phyloP scores from a whole-genome alignment of 306 rosid species.

The Parietaria judaica region DNA sequence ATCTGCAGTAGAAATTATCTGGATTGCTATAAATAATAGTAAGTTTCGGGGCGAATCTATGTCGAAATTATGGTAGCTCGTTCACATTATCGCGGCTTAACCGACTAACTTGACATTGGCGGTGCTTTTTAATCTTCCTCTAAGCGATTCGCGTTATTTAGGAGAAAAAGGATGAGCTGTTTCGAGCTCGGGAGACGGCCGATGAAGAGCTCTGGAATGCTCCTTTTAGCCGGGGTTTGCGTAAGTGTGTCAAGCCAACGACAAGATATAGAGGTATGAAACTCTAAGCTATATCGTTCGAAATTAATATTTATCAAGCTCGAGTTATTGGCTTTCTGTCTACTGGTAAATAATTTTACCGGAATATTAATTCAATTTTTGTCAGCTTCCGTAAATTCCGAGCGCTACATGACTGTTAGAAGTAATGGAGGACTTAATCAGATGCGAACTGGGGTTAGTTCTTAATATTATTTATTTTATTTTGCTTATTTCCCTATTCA shows the following conservation, averaged over 20 bases:
- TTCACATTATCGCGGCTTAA: too few relatives aligned
- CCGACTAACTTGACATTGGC: too few relatives aligned
- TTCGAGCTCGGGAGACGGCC: slow-evolving; percentile 18
- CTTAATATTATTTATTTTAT: background rate
- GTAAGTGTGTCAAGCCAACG: slow-evolving; percentile 61
- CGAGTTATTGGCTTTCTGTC: background rate
- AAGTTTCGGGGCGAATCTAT: too few relatives aligned
- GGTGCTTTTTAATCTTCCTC: too few relatives aligned
- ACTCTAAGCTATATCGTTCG: background rate
- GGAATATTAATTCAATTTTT: too few relatives aligned
- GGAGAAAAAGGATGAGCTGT: background rate
- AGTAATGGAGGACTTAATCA: slow-evolving; percentile 92
- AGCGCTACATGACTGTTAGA: slow-evolving; percentile 67
- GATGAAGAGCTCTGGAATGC: slow-evolving; percentile 53
- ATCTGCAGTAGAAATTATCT: too few relatives aligned
- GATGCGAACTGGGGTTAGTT: slow-evolving; percentile 95
- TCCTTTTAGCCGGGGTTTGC: slow-evolving; percentile 49
- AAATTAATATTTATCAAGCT: background rate
- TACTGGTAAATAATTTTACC: background rate
- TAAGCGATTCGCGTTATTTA: too few relatives aligned
- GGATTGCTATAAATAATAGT: too few relatives aligned
- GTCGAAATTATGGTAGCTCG: too few relatives aligned
- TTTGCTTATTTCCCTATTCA: background rate
- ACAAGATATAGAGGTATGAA: slow-evolving; percentile 59
- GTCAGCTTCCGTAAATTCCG: slow-evolving; percentile 52